Conservation (phyloP, 164 flowering plant species). For the Piper betle region DNA sequence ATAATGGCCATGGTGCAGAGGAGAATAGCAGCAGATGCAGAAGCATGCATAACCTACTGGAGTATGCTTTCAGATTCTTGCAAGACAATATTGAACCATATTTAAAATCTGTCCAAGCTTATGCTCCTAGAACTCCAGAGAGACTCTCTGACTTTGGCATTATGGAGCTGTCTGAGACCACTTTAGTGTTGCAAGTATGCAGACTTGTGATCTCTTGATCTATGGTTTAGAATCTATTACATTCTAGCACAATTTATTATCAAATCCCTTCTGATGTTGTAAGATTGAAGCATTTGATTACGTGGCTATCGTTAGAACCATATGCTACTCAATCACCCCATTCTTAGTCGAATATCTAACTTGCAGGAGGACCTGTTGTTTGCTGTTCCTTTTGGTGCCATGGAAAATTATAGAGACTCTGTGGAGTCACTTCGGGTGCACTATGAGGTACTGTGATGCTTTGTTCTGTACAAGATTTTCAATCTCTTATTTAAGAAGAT, state of each 20-base stretch:
- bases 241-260: too few species aligned
- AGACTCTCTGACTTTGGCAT: slow-evolving; percentile 35
- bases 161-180: slow-evolving; percentile 43
- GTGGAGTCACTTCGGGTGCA: slow-evolving; percentile 47
- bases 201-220: slow-evolving; percentile 4
- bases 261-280: too few species aligned
- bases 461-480: not conserved
- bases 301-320: too few species aligned
- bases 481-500: not conserved
- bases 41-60: slow-evolving; percentile 16
- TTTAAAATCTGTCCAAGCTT: slow-evolving; percentile 28
- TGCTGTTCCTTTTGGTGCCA: slow-evolving; percentile 53
- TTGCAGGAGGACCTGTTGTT: slow-evolving; percentile 76
- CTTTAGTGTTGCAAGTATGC: slow-evolving; percentile 54
- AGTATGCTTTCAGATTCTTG: slow-evolving; percentile 74
- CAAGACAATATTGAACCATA: slow-evolving; percentile 28
- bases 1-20: not conserved
- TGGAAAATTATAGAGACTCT: slow-evolving; percentile 61
- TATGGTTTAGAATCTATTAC: too few species aligned
- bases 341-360: not conserved
- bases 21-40: not conserved
- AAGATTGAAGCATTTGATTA: too few species aligned
- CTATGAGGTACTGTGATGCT: slow-evolving; percentile 70
- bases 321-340: too few species aligned
- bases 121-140: slow-evolving; percentile 59